These are phyloP conservation scores for Prunus yedoensis DNA, from an alignment of 331 rosid species.

Conservation along the genomic window DNA sequence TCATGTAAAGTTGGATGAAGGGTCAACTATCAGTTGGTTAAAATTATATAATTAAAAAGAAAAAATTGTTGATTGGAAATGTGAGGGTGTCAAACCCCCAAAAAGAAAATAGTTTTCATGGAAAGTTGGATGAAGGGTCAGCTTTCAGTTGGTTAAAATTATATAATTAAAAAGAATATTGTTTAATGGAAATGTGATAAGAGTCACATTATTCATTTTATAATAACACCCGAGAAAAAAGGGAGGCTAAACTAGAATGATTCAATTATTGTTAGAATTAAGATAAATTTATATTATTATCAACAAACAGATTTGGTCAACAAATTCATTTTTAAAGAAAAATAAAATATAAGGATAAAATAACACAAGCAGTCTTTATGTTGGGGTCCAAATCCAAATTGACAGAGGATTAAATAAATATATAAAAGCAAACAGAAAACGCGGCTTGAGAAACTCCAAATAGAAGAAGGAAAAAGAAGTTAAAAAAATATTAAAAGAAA, in stretches of 20 bases:
- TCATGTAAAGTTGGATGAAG: too few relatives aligned
- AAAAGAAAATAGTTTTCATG: background rate
- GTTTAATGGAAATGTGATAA: background rate
- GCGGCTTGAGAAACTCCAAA: background rate
- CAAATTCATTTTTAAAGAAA: background rate
- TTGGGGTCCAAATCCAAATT: background rate
- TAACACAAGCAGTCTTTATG: background rate
- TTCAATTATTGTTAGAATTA: background rate
- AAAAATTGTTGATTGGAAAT: background rate
- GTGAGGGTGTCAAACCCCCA: background rate
- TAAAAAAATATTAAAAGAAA: background rate
- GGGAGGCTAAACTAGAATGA: too few relatives aligned
- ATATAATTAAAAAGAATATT: background rate
- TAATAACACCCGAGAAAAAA: too few relatives aligned
- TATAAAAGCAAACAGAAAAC: background rate
- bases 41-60: background rate
- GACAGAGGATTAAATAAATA: background rate
- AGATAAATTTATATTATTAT: background rate
- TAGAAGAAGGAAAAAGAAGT: background rate
- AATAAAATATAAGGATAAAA: background rate
- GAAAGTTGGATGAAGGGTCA: background rate
- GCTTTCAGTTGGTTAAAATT: background rate
- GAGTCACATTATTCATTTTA: background rate
- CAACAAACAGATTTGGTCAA: conserved; percentile 19
- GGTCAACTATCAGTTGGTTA: background rate